These are phyloP conservation scores for Pilaira anomala DNA, from an alignment of 192 early-diverging fungal species.

Conservation along the genomic window DNA sequence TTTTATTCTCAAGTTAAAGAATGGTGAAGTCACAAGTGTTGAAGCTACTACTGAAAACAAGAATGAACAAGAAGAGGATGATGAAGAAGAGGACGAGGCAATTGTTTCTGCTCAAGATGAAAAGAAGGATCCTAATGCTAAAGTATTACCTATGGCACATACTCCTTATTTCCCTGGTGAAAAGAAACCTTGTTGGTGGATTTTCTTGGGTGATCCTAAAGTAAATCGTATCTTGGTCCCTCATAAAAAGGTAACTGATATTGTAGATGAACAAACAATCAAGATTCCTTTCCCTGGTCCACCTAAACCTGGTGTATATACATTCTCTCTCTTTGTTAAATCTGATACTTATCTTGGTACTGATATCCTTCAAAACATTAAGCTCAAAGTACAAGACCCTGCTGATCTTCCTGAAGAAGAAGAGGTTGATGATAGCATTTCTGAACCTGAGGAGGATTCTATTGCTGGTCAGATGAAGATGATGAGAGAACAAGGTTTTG, in stretches of 20 bases:
- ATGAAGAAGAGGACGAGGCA: conserved; percentile 47
- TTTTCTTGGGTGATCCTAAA: conserved; percentile 83
- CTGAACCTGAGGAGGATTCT: conserved; percentile 93
- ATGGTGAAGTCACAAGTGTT: conserved; percentile 29
- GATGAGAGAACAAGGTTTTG: conserved; percentile 72
- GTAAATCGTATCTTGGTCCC: conserved; percentile 79
- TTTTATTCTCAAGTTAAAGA: conserved; percentile 53
- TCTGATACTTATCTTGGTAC: conserved; percentile 84
- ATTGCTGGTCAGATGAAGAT: conserved; percentile 94
- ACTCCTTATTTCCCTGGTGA: conserved; percentile 67
- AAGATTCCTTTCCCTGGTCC: conserved; percentile 94
- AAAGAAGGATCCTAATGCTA: conserved; percentile 29
- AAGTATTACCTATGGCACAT: conserved; percentile 45
- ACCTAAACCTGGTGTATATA: conserved; percentile 76
- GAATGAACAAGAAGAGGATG: conserved; percentile 33
- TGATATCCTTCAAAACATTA: conserved; percentile 77
- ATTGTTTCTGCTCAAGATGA: conserved; percentile 35
- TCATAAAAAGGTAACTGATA: conserved; percentile 74
- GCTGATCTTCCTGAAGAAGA: conserved; percentile 70
- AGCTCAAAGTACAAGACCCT: conserved; percentile 70
- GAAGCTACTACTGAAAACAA: conserved; percentile 30
- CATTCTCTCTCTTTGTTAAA: conserved; percentile 81
- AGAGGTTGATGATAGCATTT: conserved; percentile 89
- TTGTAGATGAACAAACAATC: conserved; percentile 61
- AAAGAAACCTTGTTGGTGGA: conserved; percentile 88